Evolutionary conservation across 495 filamentous ascomycete genomes (phyloP).

Genomic region (Penicillium odoratum): DNA sequence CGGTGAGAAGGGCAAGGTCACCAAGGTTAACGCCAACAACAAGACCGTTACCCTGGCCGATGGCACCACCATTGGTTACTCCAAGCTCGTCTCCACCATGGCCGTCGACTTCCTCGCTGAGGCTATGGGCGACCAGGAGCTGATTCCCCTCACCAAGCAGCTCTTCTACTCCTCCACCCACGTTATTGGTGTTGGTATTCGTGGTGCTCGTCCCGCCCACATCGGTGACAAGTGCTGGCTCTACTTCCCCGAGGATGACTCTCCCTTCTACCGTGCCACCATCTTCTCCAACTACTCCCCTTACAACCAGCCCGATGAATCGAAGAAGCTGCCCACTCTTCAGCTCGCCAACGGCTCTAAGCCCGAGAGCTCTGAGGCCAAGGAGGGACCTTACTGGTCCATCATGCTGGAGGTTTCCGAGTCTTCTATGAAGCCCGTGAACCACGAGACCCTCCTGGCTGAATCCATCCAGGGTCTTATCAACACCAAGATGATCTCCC

Average conservation of each 20-base stretch:
- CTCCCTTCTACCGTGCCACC: slow-evolving; percentile 98
- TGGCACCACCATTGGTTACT: slow-evolving; percentile 87
- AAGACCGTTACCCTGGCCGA: slow-evolving; percentile 81
- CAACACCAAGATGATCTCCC: slow-evolving; percentile 93
- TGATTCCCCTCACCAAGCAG: slow-evolving; percentile 79
- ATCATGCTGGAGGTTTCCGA: slow-evolving; percentile 99
- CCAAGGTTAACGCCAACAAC: slow-evolving; percentile 77
- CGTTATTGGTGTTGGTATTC: slow-evolving; percentile 94
- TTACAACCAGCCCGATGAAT: slow-evolving; percentile 86
- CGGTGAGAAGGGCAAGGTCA: slow-evolving; percentile 80
- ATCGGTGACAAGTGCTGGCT: slow-evolving; percentile 99
- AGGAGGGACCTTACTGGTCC: slow-evolving; percentile 97
- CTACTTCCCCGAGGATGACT: slow-evolving; percentile 99
- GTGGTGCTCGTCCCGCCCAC: slow-evolving; percentile 86
- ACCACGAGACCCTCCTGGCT: slow-evolving; percentile 74
- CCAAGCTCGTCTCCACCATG: slow-evolving; percentile 95
- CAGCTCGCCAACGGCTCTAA: slow-evolving; percentile 83
- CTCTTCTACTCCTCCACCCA: slow-evolving; percentile 98
- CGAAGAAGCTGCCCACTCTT: slow-evolving; percentile 82
- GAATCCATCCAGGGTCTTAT: slow-evolving; percentile 95
- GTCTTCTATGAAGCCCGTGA: slow-evolving; percentile 90
- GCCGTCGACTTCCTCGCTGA: slow-evolving; percentile 87
- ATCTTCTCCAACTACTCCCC: slow-evolving; percentile 99
- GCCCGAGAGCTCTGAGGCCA: slow-evolving; percentile 62
- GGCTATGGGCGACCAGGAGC: slow-evolving; percentile 81